Conservation (phyloP, 768 basidiomycete genomes). For the Auricularia cornea region DNA sequence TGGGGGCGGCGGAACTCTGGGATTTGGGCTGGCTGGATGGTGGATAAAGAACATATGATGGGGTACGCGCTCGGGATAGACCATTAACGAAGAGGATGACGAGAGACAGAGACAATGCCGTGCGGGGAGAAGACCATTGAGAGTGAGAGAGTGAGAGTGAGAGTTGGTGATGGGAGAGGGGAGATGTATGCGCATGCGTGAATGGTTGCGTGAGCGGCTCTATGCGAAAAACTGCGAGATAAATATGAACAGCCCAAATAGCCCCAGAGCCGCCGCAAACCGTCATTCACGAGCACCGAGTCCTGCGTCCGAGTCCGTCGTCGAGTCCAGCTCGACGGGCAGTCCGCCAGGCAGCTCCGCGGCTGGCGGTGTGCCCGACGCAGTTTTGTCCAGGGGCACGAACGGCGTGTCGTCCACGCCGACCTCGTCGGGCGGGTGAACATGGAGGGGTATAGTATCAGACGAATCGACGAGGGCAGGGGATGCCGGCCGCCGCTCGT, state of each 20-base stretch:
- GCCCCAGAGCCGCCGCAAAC: constrained; percentile 1
- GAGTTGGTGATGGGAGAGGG: too few relatives aligned
- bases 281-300: background rate
- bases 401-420: background rate
- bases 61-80: too few relatives aligned
- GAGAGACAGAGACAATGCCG: too few relatives aligned
- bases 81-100: too few relatives aligned
- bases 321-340: background rate
- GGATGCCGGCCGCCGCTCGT: background rate
- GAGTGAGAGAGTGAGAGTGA: too few relatives aligned
- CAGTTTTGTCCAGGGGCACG: background rate
- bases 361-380: background rate
- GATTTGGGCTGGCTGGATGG: too few relatives aligned
- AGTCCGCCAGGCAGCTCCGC: background rate
- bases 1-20: too few relatives aligned
- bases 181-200: too few relatives aligned
- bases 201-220: too few relatives aligned
- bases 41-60: too few relatives aligned
- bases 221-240: background rate
- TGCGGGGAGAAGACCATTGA: too few relatives aligned
- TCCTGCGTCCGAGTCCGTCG: background rate
- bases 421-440: background rate
- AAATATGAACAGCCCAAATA: constrained; percentile 1
- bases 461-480: background rate
- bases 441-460: background rate